A percentile compares a stretch with the other conserved stretches of the same genome.
phyloP scores from a whole-genome alignment of 1,284 basidiomycete species.

The Sporisorium reilianum region DNA sequence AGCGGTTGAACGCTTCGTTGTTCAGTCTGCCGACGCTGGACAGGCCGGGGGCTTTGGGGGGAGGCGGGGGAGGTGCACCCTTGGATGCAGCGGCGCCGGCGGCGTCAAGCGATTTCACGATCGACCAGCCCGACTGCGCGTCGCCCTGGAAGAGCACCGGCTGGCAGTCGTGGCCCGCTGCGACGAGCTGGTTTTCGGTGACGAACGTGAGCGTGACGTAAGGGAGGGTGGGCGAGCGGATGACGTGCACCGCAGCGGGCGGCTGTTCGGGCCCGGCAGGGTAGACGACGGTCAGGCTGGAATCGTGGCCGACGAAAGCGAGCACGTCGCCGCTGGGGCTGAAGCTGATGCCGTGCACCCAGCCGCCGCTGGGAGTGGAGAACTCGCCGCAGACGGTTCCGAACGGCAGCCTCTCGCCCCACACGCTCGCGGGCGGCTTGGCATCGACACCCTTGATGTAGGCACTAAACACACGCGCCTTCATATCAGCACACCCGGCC shows the following conservation, averaged over 20 bases:
- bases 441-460: slow-evolving; percentile 99
- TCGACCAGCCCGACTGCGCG: slow-evolving; percentile 55
- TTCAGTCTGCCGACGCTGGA: slow-evolving; percentile 79
- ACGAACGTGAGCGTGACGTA: slow-evolving; percentile 76
- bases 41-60: slow-evolving; percentile 57
- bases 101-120: slow-evolving; percentile 62
- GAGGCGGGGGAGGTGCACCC: slow-evolving; percentile 64
- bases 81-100: slow-evolving; percentile 61
- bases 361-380: slow-evolving; percentile 86
- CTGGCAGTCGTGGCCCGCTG: slow-evolving; percentile 97
- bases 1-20: slow-evolving; percentile 93
- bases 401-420: slow-evolving; percentile 98
- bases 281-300: slow-evolving; percentile 65
- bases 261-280: slow-evolving; percentile 61
- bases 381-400: slow-evolving; percentile 98
- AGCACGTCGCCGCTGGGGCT: slow-evolving; percentile 92
- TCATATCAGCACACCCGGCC: slow-evolving; percentile 92
- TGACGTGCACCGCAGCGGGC: slow-evolving; percentile 62
- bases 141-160: slow-evolving; percentile 75
- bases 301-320: slow-evolving; percentile 83
- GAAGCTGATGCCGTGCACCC: slow-evolving; percentile 96
- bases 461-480: slow-evolving; percentile 96
- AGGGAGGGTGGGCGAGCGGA: slow-evolving; percentile 65
- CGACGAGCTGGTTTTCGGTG: slow-evolving; percentile 77
- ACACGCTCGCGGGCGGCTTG: slow-evolving; percentile 88